A percentile compares a stretch with the other conserved stretches of the same genome.
Evolutionary conservation across 345 rosid species (phyloP).

Genomic region (Hibiscus syriacus): DNA sequence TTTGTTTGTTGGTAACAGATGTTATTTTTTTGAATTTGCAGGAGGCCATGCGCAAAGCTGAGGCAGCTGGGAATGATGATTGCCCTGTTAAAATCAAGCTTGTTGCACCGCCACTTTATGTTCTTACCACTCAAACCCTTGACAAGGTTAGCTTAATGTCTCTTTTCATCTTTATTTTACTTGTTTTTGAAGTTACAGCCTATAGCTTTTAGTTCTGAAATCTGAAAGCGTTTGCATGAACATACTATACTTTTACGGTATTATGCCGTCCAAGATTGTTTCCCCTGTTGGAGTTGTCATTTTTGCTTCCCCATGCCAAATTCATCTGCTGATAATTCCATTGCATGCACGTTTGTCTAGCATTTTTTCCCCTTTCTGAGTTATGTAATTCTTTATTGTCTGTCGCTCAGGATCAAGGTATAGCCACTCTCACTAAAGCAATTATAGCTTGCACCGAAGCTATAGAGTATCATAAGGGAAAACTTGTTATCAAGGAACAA

Average conservation of each 20-base stretch:
- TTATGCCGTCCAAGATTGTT: too few species aligned
- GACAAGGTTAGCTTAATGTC: slow-evolving; percentile 59
- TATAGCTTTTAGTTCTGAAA: too few species aligned
- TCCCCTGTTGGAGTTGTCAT: neutral
- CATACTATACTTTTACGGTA: too few species aligned
- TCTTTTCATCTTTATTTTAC: neutral
- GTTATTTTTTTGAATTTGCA: slow-evolving; percentile 23
- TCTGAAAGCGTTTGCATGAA: too few species aligned
- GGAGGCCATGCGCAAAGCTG: slow-evolving; percentile 96
- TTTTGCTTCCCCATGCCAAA: neutral
- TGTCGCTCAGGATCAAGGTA: slow-evolving; percentile 75
- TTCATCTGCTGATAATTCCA: neutral
- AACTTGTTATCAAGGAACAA: slow-evolving; percentile 71
- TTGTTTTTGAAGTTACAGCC: too few species aligned
- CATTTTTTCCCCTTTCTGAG: neutral
- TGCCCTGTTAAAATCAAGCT: slow-evolving; percentile 93
- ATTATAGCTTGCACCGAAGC: slow-evolving; percentile 70
- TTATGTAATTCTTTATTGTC: neutral
- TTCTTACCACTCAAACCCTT: slow-evolving; percentile 91
- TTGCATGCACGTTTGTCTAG: neutral
- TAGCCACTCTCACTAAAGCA: slow-evolving; percentile 64
- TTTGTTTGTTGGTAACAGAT: neutral
- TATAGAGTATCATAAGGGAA: slow-evolving; percentile 79
- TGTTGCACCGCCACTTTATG: slow-evolving; percentile 96
- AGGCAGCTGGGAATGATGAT: slow-evolving; percentile 78